A percentile compares a stretch with the other conserved stretches of the same genome.
Conservation (phyloP, 2,329 filamentous ascomycete genomes). For the Alternaria incomplexa region DNA sequence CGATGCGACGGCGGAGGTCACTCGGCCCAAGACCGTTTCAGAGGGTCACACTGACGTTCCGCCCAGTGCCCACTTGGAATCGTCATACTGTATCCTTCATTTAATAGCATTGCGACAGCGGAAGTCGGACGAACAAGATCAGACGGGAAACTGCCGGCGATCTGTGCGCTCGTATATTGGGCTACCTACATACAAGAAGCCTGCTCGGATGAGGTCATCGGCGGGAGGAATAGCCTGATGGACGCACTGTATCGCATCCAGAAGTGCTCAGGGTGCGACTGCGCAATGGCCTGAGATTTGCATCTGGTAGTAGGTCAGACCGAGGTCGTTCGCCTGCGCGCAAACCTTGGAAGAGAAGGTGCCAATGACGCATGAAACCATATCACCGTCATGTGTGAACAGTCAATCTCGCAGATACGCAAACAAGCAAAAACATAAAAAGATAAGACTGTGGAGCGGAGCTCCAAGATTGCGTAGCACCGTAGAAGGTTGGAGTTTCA, state of each 20-base stretch:
- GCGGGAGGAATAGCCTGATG: background rate
- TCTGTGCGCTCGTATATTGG: constrained; percentile 9
- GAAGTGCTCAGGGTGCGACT: background rate
- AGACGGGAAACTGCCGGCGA: constrained; percentile 18
- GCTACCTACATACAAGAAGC: background rate
- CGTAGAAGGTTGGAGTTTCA: background rate
- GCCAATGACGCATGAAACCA: background rate
- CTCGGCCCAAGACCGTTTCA: constrained; percentile 17
- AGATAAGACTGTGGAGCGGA: background rate
- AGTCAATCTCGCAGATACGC: background rate
- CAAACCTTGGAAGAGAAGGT: background rate
- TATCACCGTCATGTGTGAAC: background rate
- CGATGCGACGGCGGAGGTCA: background rate
- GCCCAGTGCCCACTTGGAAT: constrained; percentile 2
- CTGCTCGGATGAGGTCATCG: background rate
- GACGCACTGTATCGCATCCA: background rate
- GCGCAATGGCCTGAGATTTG: background rate
- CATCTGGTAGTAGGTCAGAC: background rate
- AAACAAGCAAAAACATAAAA: background rate
- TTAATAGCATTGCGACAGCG: constrained; percentile 8
- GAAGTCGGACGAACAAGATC: constrained; percentile 8
- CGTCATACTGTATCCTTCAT: constrained; percentile 13
- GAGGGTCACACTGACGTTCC: constrained; percentile 7
- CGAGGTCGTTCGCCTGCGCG: background rate
- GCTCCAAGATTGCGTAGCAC: background rate